phyloP scores from a whole-genome alignment of 1,284 basidiomycete genomes.

The Farysia itapuensis region DNA sequence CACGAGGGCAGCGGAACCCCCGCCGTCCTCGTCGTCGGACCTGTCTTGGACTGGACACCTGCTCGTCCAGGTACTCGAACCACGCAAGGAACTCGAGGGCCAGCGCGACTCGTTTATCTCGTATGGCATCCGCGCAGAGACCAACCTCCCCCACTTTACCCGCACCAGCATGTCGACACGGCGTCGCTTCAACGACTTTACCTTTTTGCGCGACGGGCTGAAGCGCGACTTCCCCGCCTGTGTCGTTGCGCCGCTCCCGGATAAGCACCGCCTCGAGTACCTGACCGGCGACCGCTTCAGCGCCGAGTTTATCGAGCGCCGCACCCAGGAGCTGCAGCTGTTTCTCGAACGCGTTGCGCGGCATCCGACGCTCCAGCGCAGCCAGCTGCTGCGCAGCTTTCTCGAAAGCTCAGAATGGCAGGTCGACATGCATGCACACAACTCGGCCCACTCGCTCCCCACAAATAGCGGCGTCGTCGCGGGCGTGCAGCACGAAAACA shows the following conservation, averaged over 20 bases:
- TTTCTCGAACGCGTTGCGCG: constrained; percentile 86
- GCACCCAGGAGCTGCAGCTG: constrained; percentile 83
- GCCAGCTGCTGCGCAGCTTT: constrained; percentile 84
- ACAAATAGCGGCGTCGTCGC: constrained; percentile 6
- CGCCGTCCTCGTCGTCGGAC: constrained; percentile 9
- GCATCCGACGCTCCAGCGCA: constrained; percentile 92
- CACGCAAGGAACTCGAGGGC: constrained; percentile 90
- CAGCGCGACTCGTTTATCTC: constrained; percentile 89
- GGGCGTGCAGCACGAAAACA: constrained; percentile 21
- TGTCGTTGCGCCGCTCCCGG: constrained; percentile 91
- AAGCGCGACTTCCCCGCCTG: constrained; percentile 91
- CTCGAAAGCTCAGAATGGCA: constrained; percentile 95
- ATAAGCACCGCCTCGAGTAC: constrained; percentile 90
- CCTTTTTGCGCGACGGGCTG: constrained; percentile 86
- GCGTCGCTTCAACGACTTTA: constrained; percentile 94
- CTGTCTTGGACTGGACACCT: constrained; percentile 52
- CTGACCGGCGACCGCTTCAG: constrained; percentile 96
- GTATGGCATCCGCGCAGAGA: constrained; percentile 88
- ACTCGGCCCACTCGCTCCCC: constrained; percentile 22
- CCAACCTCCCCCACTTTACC: constrained; percentile 73
- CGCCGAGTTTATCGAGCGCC: constrained; percentile 89
- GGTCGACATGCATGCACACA: constrained; percentile 58
- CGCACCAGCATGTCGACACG: constrained; percentile 70
- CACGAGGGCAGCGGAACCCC: too few relatives aligned
- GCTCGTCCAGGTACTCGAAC: constrained; percentile 78